phyloP scores from a whole-genome alignment of 208 protist species.

The Wallacemonas sp. region DNA sequence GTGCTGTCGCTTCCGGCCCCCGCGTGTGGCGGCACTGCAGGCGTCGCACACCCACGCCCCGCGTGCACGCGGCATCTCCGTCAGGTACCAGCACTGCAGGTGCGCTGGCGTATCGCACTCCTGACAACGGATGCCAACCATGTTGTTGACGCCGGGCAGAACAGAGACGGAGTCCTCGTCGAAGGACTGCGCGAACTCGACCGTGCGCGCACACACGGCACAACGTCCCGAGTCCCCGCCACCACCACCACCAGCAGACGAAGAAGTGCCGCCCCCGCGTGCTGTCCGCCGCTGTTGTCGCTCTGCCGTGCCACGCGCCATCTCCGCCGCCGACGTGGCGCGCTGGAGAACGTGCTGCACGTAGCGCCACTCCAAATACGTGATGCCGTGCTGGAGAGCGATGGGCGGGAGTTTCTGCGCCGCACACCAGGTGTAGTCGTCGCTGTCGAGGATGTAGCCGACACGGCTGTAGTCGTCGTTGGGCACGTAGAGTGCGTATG shows the following conservation, averaged over 20 bases:
- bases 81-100: constrained; percentile 62
- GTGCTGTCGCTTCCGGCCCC: constrained; percentile 4
- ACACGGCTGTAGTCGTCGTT: constrained; percentile 47
- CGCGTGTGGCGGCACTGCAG: constrained; percentile 29
- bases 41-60: constrained; percentile 59
- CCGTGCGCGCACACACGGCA: constrained; percentile 13
- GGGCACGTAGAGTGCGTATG: constrained; percentile 51
- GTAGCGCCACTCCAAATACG: constrained; percentile 69
- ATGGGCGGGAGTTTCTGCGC: constrained; percentile 24
- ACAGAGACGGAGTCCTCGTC: constrained; percentile 13
- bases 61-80: constrained; percentile 30
- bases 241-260: constrained; percentile 12
- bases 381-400: constrained; percentile 51
- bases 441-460: constrained; percentile 63
- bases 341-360: constrained; percentile 22
- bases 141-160: constrained; percentile 5
- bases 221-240: constrained; percentile 1
- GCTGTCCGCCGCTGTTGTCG: neutral
- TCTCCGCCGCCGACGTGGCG: neutral
- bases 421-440: constrained; percentile 72
- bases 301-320: constrained; percentile 6
- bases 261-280: neutral
- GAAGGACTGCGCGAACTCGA: constrained; percentile 8
- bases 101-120: constrained; percentile 57
- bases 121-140: constrained; percentile 36